A percentile compares a stretch with the other conserved stretches of the same genome.
Conservation (phyloP, 139 green algal species). For the Volvox reticuliferus region DNA sequence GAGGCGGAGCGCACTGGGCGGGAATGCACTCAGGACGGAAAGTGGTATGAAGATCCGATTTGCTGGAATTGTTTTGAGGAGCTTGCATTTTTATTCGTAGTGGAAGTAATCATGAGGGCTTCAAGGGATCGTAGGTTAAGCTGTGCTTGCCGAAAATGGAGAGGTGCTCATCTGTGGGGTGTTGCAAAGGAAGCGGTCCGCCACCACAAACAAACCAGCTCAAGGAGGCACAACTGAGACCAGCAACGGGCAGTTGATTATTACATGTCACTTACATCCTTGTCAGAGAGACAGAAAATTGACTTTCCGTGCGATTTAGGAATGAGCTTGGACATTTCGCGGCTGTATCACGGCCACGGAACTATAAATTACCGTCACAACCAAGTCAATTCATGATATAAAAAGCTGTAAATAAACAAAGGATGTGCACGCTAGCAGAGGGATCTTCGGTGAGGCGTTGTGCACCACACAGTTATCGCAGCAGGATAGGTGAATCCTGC, state of each 20-base stretch:
- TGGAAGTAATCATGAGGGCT: not conserved
- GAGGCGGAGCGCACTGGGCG: not conserved
- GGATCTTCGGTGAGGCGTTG: not conserved
- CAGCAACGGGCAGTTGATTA: not conserved
- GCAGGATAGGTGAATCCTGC: no score
- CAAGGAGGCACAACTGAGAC: not conserved
- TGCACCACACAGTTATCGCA: not conserved
- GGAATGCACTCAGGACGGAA: not conserved
- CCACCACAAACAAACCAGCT: not conserved
- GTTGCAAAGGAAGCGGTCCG: not conserved
- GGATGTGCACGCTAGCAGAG: not conserved
- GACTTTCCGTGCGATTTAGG: constrained; percentile 39
- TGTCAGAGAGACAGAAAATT: constrained; percentile 19
- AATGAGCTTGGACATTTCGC: not conserved
- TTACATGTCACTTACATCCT: not conserved
- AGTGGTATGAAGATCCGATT: not conserved
- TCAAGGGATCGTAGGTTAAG: not conserved
- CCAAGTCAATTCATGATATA: not conserved
- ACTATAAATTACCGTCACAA: not conserved
- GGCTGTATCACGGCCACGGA: not conserved
- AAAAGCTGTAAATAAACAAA: not conserved
- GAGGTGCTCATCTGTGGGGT: not conserved
- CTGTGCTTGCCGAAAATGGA: not conserved
- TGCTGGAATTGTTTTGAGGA: not conserved
- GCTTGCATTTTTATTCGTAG: not conserved